phyloP scores from a whole-genome alignment of 257 asterid genomes.

The Ocimum tenuiflorum region DNA sequence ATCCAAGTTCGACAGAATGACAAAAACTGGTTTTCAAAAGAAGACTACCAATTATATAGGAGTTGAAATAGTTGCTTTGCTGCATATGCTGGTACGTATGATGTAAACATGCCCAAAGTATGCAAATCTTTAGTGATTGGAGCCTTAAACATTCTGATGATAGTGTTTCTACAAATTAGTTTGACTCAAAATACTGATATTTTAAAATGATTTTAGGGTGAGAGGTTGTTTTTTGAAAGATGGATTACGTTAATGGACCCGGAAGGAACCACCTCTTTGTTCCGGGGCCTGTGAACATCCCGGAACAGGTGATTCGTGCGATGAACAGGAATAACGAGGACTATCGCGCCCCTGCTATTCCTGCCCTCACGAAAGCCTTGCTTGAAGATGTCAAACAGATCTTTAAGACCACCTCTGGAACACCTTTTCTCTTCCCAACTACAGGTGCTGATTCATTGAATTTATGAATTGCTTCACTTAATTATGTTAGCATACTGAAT shows the following conservation, averaged over 20 bases:
- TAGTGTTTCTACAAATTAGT: no score
- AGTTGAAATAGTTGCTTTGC: not conserved
- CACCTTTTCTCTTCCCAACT: constrained; percentile 88
- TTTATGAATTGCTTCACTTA: not conserved
- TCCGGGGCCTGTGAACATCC: constrained; percentile 99
- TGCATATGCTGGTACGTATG: not conserved
- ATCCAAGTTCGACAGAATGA: no score
- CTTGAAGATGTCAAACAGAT: constrained; percentile 94
- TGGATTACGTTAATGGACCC: constrained; percentile 89
- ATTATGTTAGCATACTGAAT: not conserved
- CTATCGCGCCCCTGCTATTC: constrained; percentile 92
- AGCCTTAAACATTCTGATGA: not conserved
- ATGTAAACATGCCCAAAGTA: no score
- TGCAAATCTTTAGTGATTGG: not conserved
- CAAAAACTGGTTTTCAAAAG: no score
- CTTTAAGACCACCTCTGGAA: constrained; percentile 87
- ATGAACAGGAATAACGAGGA: constrained; percentile 98
- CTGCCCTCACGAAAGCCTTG: constrained; percentile 70
- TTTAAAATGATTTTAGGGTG: constrained; percentile 8
- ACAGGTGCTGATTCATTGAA: constrained; percentile 44
- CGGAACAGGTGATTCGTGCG: constrained; percentile 91
- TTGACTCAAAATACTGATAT: not conserved
- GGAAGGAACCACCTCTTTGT: constrained; percentile 98
- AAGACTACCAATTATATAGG: not conserved
- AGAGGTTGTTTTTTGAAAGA: constrained; percentile 21